Conservation (phyloP, 768 basidiomycete species). For the Phanerochaete sordida region DNA sequence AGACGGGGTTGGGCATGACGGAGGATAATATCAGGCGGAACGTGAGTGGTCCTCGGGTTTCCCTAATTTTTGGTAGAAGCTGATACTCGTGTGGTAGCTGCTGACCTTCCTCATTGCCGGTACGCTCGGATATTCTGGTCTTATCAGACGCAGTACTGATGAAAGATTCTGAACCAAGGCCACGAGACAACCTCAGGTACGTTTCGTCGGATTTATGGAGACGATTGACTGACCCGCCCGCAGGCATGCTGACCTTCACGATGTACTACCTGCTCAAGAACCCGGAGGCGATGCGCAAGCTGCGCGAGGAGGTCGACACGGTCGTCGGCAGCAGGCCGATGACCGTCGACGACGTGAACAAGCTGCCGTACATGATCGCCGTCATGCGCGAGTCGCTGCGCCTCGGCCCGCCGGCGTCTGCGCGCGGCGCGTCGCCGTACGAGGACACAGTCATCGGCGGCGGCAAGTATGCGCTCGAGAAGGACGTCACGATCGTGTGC, state of each 20-base stretch:
- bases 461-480: slow-evolving; percentile 37
- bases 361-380: slow-evolving; percentile 41
- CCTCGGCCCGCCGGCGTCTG: slow-evolving; percentile 35
- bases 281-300: slow-evolving; percentile 38
- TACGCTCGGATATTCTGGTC: slow-evolving; percentile 10
- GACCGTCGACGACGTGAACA: slow-evolving; percentile 37
- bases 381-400: slow-evolving; percentile 36
- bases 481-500: slow-evolving; percentile 27
- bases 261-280: slow-evolving; percentile 43
- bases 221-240: neutral
- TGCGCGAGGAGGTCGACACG: slow-evolving; percentile 45
- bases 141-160: neutral
- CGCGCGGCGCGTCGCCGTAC: slow-evolving; percentile 29
- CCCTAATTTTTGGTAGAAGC: neutral
- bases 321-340: slow-evolving; percentile 37
- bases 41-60: slow-evolving; percentile 23
- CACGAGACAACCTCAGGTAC: slow-evolving; percentile 37
- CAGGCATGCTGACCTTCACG: slow-evolving; percentile 37
- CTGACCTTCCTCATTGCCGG: slow-evolving; percentile 50
- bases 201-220: neutral
- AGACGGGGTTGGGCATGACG: slow-evolving; percentile 37
- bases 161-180: slow-evolving; percentile 12
- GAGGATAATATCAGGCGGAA: slow-evolving; percentile 41
- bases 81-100: slow-evolving; percentile 23
- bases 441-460: slow-evolving; percentile 35